These are phyloP conservation scores for Kockovaella imperatae DNA, from an alignment of 768 basidiomycete genomes.

Conservation along the genomic window DNA sequence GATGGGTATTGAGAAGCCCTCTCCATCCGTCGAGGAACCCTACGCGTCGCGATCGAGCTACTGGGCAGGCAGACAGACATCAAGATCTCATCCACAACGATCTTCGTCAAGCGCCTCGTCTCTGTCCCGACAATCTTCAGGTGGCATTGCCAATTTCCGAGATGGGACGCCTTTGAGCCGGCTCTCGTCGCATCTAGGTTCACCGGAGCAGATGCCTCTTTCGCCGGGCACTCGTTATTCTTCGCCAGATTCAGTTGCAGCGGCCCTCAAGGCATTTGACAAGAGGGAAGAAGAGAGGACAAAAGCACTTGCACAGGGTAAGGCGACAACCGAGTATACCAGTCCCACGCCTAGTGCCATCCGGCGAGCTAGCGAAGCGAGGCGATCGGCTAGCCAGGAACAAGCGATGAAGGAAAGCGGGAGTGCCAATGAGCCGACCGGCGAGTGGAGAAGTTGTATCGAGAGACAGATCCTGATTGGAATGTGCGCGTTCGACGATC, in stretches of 20 bases:
- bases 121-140: not conserved
- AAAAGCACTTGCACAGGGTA: constrained; percentile 68
- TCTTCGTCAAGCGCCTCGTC: not conserved
- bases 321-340: constrained; percentile 38
- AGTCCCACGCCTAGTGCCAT: constrained; percentile 4
- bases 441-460: constrained; percentile 4
- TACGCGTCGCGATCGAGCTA: not conserved
- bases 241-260: constrained; percentile 60
- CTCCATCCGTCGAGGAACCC: not conserved
- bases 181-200: constrained; percentile 51
- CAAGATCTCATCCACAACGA: not conserved
- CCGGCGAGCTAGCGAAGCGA: not conserved
- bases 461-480: too few species aligned
- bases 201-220: not conserved
- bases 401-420: constrained; percentile 19
- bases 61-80: not conserved
- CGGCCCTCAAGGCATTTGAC: constrained; percentile 67
- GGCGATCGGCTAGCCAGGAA: constrained; percentile 1
- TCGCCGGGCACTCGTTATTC: too few species aligned
- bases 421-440: constrained; percentile 16
- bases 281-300: constrained; percentile 65
- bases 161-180: constrained; percentile 21
- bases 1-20: constrained; percentile 66
- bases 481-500: too few species aligned
- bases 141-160: constrained; percentile 49